Conservation (phyloP, 2,329 filamentous ascomycete genomes). For the Tolypocladium album region DNA sequence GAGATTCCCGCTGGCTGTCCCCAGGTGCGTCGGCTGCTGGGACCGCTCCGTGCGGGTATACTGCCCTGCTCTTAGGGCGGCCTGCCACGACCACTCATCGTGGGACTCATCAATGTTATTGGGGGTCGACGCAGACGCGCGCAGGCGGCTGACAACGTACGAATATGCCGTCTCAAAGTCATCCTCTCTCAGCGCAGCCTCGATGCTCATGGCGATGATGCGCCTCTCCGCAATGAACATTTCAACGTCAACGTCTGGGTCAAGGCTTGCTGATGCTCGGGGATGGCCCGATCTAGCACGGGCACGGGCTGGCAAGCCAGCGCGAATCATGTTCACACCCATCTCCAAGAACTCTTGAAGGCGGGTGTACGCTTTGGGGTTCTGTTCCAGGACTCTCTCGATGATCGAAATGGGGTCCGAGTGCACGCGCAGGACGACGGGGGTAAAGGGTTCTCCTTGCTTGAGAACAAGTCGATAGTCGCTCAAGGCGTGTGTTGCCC, state of each 20-base stretch:
- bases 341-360: conserved; percentile 64
- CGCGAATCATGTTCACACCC: conserved; percentile 53
- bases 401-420: conserved; percentile 65
- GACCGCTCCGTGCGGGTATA: conserved; percentile 50
- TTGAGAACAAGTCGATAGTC: conserved; percentile 70
- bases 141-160: conserved; percentile 63
- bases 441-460: conserved; percentile 70
- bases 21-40: conserved; percentile 45
- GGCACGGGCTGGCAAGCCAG: conserved; percentile 30
- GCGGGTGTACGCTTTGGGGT: conserved; percentile 61
- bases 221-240: conserved; percentile 45
- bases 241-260: conserved; percentile 16
- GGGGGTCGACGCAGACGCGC: conserved; percentile 11
- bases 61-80: conserved; percentile 67
- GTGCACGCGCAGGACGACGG: conserved; percentile 67
- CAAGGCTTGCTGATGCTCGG: conserved; percentile 4
- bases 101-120: conserved; percentile 8
- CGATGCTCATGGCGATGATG: conserved; percentile 70
- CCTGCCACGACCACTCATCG: conserved; percentile 68
- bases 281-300: conserved; percentile 2
- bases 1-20: conserved; percentile 47
- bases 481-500: conserved; percentile 63
- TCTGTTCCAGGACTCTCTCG: conserved; percentile 64
- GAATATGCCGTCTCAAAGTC: conserved; percentile 83
- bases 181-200: conserved; percentile 64